Evolutionary conservation across 2,329 filamentous ascomycete genomes (phyloP).

Genomic region (Dactylella cylindrospora): DNA sequence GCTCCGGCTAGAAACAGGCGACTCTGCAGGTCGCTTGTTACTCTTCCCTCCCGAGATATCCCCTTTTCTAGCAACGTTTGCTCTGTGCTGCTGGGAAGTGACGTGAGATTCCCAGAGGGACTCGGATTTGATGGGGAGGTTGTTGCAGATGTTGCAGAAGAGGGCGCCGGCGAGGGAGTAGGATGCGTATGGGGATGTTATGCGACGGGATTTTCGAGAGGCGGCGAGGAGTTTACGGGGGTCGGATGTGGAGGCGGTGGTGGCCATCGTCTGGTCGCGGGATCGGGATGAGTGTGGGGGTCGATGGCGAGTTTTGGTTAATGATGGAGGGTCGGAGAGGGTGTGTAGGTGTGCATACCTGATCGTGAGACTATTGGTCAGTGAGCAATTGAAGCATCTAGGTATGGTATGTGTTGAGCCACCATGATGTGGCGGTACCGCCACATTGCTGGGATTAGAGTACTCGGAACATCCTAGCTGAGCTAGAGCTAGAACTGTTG

Average conservation of each 20-base stretch:
- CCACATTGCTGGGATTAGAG: no score
- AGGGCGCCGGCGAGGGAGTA: conserved; percentile 70
- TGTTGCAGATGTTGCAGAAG: conserved; percentile 68
- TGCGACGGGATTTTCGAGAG: conserved; percentile 72
- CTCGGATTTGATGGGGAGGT: conserved; percentile 60
- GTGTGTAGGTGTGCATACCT: conserved; percentile 22
- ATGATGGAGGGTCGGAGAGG: conserved; percentile 46
- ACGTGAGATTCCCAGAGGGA: conserved; percentile 56
- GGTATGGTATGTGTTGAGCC: no score
- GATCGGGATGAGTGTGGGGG: conserved; percentile 1
- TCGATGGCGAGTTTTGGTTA: conserved; percentile 25
- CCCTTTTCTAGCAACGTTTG: conserved; percentile 52
- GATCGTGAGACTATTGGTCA: conserved; percentile 2
- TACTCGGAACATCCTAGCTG: no score
- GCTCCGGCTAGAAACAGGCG: conserved; percentile 51
- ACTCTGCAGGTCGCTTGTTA: conserved; percentile 49
- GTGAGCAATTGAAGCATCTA: no score
- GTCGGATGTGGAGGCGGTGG: conserved; percentile 65
- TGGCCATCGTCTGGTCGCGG: not conserved
- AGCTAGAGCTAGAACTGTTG: no score
- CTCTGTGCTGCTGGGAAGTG: conserved; percentile 56
- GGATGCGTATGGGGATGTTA: conserved; percentile 68
- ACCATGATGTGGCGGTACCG: no score
- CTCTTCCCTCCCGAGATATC: conserved; percentile 31
- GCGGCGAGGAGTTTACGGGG: conserved; percentile 76